These are phyloP conservation scores for Macrophomina phaseolina DNA, from an alignment of 2,329 filamentous ascomycete genomes.

Conservation along the genomic window DNA sequence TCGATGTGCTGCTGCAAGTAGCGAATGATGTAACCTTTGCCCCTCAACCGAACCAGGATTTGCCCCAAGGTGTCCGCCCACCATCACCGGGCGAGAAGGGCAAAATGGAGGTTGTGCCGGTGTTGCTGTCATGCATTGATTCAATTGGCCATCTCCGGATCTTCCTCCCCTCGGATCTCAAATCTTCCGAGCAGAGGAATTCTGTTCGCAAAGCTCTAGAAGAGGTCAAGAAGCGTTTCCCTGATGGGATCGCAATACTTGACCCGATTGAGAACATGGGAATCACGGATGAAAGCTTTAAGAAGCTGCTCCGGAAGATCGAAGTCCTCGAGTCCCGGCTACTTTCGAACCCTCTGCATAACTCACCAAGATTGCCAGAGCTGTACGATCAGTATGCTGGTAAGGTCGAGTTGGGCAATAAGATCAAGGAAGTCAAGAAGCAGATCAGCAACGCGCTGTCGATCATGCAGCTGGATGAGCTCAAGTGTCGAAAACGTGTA, in stretches of 20 bases:
- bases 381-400: constrained; percentile 85
- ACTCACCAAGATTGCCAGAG: constrained; percentile 80
- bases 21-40: constrained; percentile 60
- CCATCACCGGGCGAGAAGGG: constrained; percentile 67
- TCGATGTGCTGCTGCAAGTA: constrained; percentile 79
- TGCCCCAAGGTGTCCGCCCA: constrained; percentile 68
- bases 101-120: constrained; percentile 82
- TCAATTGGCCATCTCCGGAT: constrained; percentile 83
- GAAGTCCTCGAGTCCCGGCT: constrained; percentile 93
- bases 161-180: constrained; percentile 79
- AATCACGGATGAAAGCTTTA: constrained; percentile 91
- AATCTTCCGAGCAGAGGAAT: constrained; percentile 70
- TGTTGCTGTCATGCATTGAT: constrained; percentile 84
- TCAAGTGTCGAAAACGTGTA: constrained; percentile 95
- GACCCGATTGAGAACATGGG: constrained; percentile 97
- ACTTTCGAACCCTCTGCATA: constrained; percentile 87
- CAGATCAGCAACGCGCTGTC: constrained; percentile 83
- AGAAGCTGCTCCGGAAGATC: constrained; percentile 90
- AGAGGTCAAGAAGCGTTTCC: constrained; percentile 86
- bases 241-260: constrained; percentile 85
- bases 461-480: constrained; percentile 91
- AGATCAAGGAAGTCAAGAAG: constrained; percentile 89
- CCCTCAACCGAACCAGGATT: constrained; percentile 67
- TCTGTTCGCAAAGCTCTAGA: constrained; percentile 70
- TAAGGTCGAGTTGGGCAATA: constrained; percentile 76